Conservation (phyloP, 1,284 basidiomycete genomes). For the Melampsora abietis-canadensis region DNA sequence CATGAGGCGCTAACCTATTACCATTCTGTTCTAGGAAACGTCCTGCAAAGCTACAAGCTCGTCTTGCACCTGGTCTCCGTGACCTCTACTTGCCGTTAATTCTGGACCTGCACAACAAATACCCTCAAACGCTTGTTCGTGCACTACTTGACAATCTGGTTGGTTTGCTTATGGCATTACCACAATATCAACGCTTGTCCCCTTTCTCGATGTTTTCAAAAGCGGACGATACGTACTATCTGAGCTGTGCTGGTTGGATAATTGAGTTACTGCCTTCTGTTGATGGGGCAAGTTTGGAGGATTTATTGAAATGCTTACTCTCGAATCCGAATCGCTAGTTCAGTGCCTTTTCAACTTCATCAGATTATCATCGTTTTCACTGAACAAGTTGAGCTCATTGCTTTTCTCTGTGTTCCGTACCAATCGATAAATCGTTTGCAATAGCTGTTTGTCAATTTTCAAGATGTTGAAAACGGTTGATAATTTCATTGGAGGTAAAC, state of each 20-base stretch:
- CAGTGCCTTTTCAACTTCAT: neutral
- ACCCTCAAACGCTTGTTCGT: slow-evolving; percentile 8
- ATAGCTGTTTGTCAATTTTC: neutral
- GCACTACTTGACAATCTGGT: slow-evolving; percentile 12
- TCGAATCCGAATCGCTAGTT: slow-evolving; percentile 25
- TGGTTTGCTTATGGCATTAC: neutral
- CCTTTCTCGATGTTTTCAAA: neutral
- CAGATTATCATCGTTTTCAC: neutral
- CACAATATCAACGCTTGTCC: neutral
- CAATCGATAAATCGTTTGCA: neutral
- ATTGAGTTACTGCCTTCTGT: slow-evolving; percentile 13
- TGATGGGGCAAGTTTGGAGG: slow-evolving; percentile 1
- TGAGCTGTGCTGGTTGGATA: slow-evolving; percentile 21
- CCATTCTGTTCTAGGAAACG: slow-evolving; percentile 6
- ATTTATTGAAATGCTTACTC: slow-evolving; percentile 10
- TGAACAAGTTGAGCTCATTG: neutral
- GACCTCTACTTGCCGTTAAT: slow-evolving; percentile 20
- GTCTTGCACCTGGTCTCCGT: slow-evolving; percentile 5
- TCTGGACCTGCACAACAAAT: slow-evolving; percentile 6
- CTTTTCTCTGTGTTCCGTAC: neutral
- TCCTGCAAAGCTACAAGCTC: slow-evolving; percentile 3
- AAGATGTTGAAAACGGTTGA: slow-evolving; percentile 11
- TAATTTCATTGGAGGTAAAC: neutral
- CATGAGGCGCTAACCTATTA: neutral
- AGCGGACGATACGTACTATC: slow-evolving; percentile 5